phyloP scores from a whole-genome alignment of 139 green algal species.

The Gonium pectorale region DNA sequence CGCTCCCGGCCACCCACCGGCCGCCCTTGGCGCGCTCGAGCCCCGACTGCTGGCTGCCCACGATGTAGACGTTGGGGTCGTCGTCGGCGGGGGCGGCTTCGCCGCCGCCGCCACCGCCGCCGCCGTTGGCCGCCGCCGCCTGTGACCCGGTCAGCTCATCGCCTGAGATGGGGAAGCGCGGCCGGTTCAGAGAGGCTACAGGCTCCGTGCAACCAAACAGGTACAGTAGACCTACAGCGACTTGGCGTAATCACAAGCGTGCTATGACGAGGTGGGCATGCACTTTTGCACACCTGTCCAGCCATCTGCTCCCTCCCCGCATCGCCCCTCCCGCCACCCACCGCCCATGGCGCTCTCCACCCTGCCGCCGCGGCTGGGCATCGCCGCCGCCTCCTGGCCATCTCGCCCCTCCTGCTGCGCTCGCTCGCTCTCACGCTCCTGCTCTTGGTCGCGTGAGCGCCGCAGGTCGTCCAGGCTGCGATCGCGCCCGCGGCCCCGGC shows the following conservation, averaged over 20 bases:
- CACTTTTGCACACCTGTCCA: no score
- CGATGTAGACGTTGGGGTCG: conserved; percentile 41
- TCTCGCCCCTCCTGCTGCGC: neutral
- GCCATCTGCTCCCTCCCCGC: no score
- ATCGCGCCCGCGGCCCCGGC: neutral
- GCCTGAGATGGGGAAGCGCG: neutral
- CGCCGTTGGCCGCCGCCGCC: neutral
- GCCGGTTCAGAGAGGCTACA: no score
- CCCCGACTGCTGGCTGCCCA: conserved; percentile 38
- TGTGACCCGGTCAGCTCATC: conserved; percentile 4
- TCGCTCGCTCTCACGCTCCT: neutral
- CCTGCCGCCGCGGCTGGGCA: conserved; percentile 3
- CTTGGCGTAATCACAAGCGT: no score
- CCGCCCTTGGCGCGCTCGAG: neutral
- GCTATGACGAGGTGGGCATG: no score
- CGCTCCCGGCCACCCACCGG: neutral
- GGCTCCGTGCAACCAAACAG: no score
- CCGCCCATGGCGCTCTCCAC: neutral
- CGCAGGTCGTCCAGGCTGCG: neutral
- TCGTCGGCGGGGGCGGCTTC: neutral
- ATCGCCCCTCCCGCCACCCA: no score
- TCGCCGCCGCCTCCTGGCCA: neutral
- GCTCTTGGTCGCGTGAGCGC: neutral
- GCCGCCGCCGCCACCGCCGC: neutral
- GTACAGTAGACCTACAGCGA: no score